A percentile compares a stretch with the other conserved stretches of the same genome.
Evolutionary conservation across 768 basidiomycete species (phyloP).

Genomic region (Dacryopinax primogenitus): DNA sequence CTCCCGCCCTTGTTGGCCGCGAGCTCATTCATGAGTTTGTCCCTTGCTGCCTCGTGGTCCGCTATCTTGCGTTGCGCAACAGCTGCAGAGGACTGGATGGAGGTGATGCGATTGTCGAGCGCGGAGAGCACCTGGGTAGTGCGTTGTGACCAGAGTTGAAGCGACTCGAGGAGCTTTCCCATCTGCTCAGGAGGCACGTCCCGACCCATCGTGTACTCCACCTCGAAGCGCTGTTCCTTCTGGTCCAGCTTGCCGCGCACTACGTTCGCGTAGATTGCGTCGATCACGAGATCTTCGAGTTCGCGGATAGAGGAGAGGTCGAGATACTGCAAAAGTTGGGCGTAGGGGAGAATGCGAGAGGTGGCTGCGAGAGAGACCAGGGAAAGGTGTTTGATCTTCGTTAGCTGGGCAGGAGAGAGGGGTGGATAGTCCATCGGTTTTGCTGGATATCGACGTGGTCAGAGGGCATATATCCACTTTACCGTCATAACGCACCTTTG

Average conservation of each 20-base stretch:
- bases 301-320: conserved; percentile 70
- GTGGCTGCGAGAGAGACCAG: conserved; percentile 71
- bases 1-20: conserved; percentile 6
- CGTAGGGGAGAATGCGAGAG: conserved; percentile 71
- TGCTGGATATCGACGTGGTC: conserved; percentile 32
- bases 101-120: conserved; percentile 54
- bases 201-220: conserved; percentile 84
- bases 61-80: background rate
- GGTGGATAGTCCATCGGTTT: conserved; percentile 53
- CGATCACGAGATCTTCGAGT: conserved; percentile 93
- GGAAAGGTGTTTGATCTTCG: conserved; percentile 86
- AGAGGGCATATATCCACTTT: background rate
- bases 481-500: conserved; percentile 38
- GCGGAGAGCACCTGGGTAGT: conserved; percentile 57
- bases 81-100: conserved; percentile 27
- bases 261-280: conserved; percentile 84
- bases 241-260: conserved; percentile 89
- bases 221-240: conserved; percentile 74
- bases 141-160: conserved; percentile 57
- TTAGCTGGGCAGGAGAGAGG: conserved; percentile 57
- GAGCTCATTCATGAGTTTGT: conserved; percentile 6
- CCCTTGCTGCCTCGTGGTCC: conserved; percentile 10
- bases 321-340: conserved; percentile 52
- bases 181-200: conserved; percentile 72
- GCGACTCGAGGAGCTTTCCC: conserved; percentile 44